Base-by-base conservation (phyloP, 306 rosid genomes). In the Acmispon strigosus region DNA sequence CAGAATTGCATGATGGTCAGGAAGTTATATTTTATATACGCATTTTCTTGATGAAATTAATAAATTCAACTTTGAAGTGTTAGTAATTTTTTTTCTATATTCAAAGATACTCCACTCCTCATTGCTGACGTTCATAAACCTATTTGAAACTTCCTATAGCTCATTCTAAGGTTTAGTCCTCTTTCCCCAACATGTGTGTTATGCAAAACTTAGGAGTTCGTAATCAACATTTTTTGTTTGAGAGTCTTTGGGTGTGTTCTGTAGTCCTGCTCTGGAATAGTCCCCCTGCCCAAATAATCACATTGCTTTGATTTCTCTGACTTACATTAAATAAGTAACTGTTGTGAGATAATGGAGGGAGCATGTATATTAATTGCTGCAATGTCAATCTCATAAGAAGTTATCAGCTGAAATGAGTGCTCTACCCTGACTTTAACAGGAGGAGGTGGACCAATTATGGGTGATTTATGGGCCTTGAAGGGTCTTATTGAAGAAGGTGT, bases 391-490 rank as follows among this genome's bases (percentile, higher is more conserved):
- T 62, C 34, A 2, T 22, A 17, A 34, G 36, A 55, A 42, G 47
- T 47, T 66, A 39, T 60, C 73, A 10, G 66, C 81, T 89, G 72
- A 85, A 75, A 44, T 53, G 67, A 53, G 57, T 78, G 45, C 62
- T 54, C 29, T 22, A 51, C 53, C 77, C 65, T 76, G 49, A 68
- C 74, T 73, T 51, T 37, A 72, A 76, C 75, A 94, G 98, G 97
- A 70, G 98, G 97, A 56, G 96, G 97, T 37, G 97, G 98, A 78
- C 95, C 98, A n/a, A 90, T 94, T 59, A 84, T 94, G 98, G 92
- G 96, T 66, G 97, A 93, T 84, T 89, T 94, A 76, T 94, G 98
- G 98, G 98, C 97, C 27, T 80, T 94, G 84, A 94, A 90, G 80
- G 97, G 98, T 75, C 89, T 94, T 51, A 82, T 94, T 57, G 98